Base-by-base conservation (phyloP, 2,329 filamentous ascomycete genomes). In the Talaromyces amestolkiae region DNA sequence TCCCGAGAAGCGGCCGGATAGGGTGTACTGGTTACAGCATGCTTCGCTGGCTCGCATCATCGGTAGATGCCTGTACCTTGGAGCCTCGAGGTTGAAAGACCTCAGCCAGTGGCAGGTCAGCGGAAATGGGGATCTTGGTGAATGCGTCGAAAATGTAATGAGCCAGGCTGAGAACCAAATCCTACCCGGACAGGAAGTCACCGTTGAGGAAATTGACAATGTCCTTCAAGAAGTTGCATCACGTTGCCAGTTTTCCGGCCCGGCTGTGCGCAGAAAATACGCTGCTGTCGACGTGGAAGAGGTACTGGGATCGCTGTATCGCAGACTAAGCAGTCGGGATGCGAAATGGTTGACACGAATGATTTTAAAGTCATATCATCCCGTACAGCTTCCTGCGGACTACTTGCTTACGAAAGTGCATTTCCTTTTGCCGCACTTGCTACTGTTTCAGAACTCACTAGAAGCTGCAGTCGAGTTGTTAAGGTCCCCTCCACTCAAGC, bases 331-430 rank as follows among this genome's bases (percentile, higher is more conserved):
- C 54, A 86, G 91, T 3, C 81, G 82, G 51, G 91, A 96, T 73
- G 90, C 89, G 3, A 97, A 97, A 78, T 97, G 93, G 93, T 83
- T 97, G 11, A 91, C 91, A 0, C 85, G 93, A 3, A 80, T 97
- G 35, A 82, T 97, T 6, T 80, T 96, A 33, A 95, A 96, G 73
- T 85, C 89, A 68, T 91, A 89, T 66, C 82, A 84, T n/a, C 89
- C 90, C 0, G 81, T 93, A 0, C 74, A 84, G 1, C 72, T 96
- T 1, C 86, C 92, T 6, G 77, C 80, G 7, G 69, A 76, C 1
- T 75, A 84, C 19, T 77, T 91, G 0, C 82, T 91, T 56, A 78
- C 79, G 13, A 82, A 81, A 19, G 90, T 89, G 61, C 89, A 96
- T 74, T 87, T 88, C 43, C 78, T 90, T 0, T 80, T 96, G 0